Base-by-base conservation (phyloP, 345 rosid species). In the Kernera saxatilis region DNA sequence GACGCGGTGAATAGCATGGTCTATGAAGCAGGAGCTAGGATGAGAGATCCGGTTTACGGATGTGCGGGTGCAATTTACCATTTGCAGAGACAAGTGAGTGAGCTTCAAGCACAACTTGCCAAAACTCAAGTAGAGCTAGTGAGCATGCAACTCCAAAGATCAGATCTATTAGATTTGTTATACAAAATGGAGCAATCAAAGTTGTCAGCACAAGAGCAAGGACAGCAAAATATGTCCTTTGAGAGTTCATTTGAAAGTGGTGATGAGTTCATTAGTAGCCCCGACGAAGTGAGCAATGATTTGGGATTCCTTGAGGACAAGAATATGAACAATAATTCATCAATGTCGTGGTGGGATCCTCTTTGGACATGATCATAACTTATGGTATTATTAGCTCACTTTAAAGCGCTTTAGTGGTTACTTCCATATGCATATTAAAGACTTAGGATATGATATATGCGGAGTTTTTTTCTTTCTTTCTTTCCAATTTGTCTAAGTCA, bases 1-100 rank as follows among this genome's bases (percentile, higher is more conserved):
- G 98, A 92, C 59, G 98, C 98, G 8, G 98, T 92, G 46, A 92
- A 94, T 81, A 89, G 96, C 82, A 92, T 92, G 98, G 98, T 89
- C 1, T 92, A 92, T n/a, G 98, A 92, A 67, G 98, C 98, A 0
- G 78, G 90, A 40, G 93, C 98, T 3, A 84, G 98, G 65, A 82
- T 92, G 44, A 78, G 98, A 49, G 98, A 92, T 63, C 98, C 98
- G 2, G 89, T 92, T 22, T 92, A 92, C 68, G 98, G 98, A 7
- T 86, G 92, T n/a, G 94, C 98, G 0, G 98, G 98, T 11, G 86
- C 92, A 0, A 87, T 92, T n/a, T 89, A 86, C 76, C 93, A 87
- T 40, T 84, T 92, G 8, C 98, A 87, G 32, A 89, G 86, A 35
- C 98, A 89, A 79, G 84, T 92, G 2, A 84, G 64, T 35, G 94